Evolutionary conservation across 164 flowering plant species (phyloP).

Genomic region (Pachysandra terminalis): DNA sequence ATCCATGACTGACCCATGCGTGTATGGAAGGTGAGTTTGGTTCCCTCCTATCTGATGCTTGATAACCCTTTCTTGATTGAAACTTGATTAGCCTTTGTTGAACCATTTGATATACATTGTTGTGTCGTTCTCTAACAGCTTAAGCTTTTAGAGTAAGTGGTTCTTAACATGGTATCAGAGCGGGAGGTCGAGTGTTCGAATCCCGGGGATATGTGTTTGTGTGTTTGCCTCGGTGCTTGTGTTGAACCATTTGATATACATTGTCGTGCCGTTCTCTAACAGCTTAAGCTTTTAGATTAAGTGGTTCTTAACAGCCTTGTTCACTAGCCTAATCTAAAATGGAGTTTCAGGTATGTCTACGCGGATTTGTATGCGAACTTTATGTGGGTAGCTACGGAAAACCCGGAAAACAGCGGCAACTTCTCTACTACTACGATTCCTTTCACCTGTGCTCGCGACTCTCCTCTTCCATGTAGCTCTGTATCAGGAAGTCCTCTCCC

Average conservation of each 20-base stretch:
- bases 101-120: too few species aligned
- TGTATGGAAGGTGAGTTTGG: conserved; percentile 37
- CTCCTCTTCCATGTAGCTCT: conserved; percentile 37
- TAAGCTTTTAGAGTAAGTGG: too few species aligned
- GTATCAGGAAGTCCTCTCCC: conserved; percentile 33
- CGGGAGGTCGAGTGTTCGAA: background rate
- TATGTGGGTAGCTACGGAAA: conserved; percentile 50
- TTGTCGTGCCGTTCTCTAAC: too few species aligned
- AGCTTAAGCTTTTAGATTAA: too few species aligned
- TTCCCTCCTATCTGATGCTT: background rate
- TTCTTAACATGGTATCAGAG: background rate
- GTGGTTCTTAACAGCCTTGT: too few species aligned
- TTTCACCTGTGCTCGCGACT: conserved; percentile 42
- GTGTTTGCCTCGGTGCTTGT: too few species aligned
- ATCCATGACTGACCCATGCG: conserved; percentile 44
- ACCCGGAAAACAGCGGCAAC: conserved; percentile 45
- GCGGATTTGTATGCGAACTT: conserved; percentile 44
- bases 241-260: too few species aligned
- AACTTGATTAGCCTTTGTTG: background rate
- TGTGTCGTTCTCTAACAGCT: too few species aligned
- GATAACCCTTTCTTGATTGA: background rate
- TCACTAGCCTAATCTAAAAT: background rate
- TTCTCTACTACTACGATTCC: conserved; percentile 30
- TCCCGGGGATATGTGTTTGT: background rate
- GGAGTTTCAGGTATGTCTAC: conserved; percentile 41